phyloP scores from a whole-genome alignment of 495 filamentous ascomycete genomes.

The Hamigera avellanea region DNA sequence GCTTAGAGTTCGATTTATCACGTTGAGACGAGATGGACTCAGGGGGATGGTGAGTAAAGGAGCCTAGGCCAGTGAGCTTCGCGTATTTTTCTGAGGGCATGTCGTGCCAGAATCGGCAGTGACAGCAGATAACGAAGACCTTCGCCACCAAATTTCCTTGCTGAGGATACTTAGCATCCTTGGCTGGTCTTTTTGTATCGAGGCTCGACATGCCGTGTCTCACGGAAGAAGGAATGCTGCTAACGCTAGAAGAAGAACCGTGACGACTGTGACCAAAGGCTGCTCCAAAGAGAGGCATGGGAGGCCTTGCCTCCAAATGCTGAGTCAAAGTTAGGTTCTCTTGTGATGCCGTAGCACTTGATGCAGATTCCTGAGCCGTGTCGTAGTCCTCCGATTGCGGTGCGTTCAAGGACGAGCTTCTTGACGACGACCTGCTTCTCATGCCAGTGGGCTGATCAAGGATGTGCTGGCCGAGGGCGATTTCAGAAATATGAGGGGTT shows the following conservation, averaged over 20 bases:
- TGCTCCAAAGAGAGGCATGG: not conserved
- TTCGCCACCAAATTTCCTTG: constrained; percentile 50
- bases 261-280: not conserved
- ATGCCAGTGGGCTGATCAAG: not conserved
- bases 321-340: not conserved
- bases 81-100: constrained; percentile 66
- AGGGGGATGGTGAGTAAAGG: constrained; percentile 27
- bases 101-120: constrained; percentile 73
- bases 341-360: constrained; percentile 6
- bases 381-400: constrained; percentile 21
- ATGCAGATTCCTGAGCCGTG: constrained; percentile 24
- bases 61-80: constrained; percentile 57
- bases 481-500: not conserved
- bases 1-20: not conserved
- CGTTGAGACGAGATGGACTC: constrained; percentile 6
- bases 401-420: constrained; percentile 7
- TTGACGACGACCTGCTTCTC: constrained; percentile 9
- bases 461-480: not conserved
- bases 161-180: constrained; percentile 9
- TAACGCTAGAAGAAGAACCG: not conserved
- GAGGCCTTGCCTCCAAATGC: not conserved
- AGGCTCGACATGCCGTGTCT: not conserved
- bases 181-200: constrained; percentile 3
- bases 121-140: constrained; percentile 71
- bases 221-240: not conserved